Conservation (phyloP, 164 flowering plant species). For the Echeveria elegans region DNA sequence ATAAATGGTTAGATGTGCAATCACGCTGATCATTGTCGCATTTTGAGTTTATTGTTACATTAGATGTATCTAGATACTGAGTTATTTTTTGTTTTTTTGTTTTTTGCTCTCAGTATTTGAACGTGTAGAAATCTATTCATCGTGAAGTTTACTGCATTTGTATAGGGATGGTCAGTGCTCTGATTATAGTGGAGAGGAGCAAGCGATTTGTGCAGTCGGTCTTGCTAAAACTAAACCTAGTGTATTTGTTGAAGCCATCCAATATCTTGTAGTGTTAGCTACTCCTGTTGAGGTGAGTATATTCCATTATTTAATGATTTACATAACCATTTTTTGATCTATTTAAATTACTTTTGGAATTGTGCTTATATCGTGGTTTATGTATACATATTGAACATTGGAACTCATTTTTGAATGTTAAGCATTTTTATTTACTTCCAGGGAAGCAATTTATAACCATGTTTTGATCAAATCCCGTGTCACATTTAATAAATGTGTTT, state of each 20-base stretch:
- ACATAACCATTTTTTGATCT: neutral
- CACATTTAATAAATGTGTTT: conserved; percentile 11
- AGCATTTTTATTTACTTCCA: neutral
- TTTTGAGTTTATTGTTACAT: neutral
- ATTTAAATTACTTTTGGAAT: no score
- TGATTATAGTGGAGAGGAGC: conserved; percentile 88
- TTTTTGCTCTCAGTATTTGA: neutral
- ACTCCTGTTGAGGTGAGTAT: conserved; percentile 81
- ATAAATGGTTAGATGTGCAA: conserved; percentile 58
- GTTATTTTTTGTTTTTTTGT: neutral
- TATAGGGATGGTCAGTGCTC: conserved; percentile 94
- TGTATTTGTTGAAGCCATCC: conserved; percentile 87
- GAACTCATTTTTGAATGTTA: neutral
- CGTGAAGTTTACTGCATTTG: neutral
- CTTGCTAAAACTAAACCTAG: conserved; percentile 79
- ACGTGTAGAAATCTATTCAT: neutral
- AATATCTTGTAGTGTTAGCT: conserved; percentile 76
- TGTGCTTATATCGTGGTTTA: no score
- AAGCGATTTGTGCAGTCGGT: conserved; percentile 95
- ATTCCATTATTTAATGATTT: neutral
- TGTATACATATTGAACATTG: no score
- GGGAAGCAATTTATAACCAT: no score
- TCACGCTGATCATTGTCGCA: neutral
- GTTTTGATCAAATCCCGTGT: neutral
- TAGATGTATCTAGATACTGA: neutral